Base-by-base conservation (phyloP, 78 protist species). In the Polysphondylium violaceum region DNA sequence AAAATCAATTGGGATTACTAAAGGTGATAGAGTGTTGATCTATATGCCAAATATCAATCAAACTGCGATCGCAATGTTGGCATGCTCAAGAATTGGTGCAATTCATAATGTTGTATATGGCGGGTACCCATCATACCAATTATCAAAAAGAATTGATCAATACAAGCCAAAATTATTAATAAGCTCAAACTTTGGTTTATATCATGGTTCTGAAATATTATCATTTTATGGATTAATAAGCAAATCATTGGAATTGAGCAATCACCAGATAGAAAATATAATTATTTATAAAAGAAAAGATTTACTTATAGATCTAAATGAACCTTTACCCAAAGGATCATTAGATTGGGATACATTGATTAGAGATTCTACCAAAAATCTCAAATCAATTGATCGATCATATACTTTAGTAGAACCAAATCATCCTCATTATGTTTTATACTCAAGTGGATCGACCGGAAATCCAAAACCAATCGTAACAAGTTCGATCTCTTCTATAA, bases 71-170 rank as follows among this genome's bases (percentile, higher is more conserved):
- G 76, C 98, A 31, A 97, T 97, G 98, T 96, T 97, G 31, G 97
- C 98, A 56, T 97, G 98, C 55, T 97, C 98, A 40, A 68, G 98
- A 12, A 79, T 97, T 19, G 98, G 98, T 50, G 98, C 98, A 14
- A 63, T 97, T 2, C 98, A 75, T 41, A 58, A 64, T 60, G 36
- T 41, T 1, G 1, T 75, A 16, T 41, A 17, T 1, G 55, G 25
- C 16, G 3, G 75, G 16, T 74, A 60, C n/a, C 53, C 31, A 23
- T 12, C 11, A 21, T 40, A 25, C 17, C 23, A 23, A 25, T 59
- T 96, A n/a, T 71, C 97, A 0, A 38, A 38, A 4, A 76, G 98
- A 43, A 93, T 96, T 9, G 81, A 76, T 16, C 81, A 86, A 50
- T 41, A 86, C 9, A 14, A 68, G 31, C 93, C 97, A 25, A 77